These are phyloP conservation scores for Clarireedia hainanense DNA, from an alignment of 2,329 filamentous ascomycete genomes.

Conservation along the genomic window DNA sequence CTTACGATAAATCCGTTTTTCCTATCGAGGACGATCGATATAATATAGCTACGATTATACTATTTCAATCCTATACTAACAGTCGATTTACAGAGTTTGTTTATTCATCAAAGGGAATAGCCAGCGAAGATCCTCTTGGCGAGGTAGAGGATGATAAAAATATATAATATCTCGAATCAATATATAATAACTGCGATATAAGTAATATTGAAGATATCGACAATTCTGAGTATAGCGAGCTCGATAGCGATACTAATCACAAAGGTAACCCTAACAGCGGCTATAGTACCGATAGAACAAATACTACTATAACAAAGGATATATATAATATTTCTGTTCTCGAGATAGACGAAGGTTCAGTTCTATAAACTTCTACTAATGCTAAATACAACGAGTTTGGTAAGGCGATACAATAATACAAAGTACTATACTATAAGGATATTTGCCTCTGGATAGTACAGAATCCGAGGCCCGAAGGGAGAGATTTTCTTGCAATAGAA, in stretches of 20 bases:
- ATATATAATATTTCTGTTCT: no score
- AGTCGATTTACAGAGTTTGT: slow-evolving; percentile 17
- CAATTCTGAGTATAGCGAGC: no score
- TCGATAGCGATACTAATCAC: no score
- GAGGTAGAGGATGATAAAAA: background rate
- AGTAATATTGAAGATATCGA: no score
- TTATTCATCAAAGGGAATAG: slow-evolving; percentile 18
- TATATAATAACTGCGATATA: background rate
- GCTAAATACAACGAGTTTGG: slow-evolving; percentile 1
- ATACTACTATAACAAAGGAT: background rate
- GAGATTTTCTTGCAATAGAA: slow-evolving; percentile 21
- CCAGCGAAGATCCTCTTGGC: slow-evolving; percentile 12
- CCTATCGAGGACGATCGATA: background rate
- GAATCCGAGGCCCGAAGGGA: slow-evolving; percentile 14
- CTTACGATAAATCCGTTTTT: slow-evolving; percentile 8
- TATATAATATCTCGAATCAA: no score
- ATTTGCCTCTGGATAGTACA: slow-evolving; percentile 19
- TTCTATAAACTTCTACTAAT: background rate
- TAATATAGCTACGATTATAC: slow-evolving; percentile 14
- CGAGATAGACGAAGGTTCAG: no score
- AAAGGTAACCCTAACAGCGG: no score
- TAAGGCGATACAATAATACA: slow-evolving; percentile 12
- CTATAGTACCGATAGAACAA: no score
- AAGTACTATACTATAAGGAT: slow-evolving; percentile 20
- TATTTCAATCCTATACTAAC: slow-evolving; percentile 18